These are phyloP conservation scores for Trichosporon ovoides DNA, from an alignment of 1,284 basidiomycete genomes.

Conservation along the genomic window DNA sequence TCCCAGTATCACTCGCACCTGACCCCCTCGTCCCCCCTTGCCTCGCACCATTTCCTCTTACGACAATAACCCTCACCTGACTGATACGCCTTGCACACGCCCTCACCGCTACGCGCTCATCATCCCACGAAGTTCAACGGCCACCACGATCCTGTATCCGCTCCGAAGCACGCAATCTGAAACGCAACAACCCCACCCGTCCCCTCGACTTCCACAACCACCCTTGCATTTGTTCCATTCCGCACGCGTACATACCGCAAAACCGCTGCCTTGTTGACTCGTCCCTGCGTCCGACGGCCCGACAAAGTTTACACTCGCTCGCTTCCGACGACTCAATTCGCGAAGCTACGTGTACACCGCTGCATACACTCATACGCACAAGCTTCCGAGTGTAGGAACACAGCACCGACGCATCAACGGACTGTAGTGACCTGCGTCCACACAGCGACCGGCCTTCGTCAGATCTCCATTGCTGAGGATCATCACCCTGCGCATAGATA, in stretches of 20 bases:
- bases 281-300: not conserved
- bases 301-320: not conserved
- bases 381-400: not conserved
- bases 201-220: not conserved
- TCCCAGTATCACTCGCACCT: too few relatives aligned
- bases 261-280: not conserved
- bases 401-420: not conserved
- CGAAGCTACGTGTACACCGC: not conserved
- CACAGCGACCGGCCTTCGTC: not conserved
- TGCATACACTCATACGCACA: not conserved
- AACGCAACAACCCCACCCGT: not conserved
- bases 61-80: too few relatives aligned
- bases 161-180: not conserved
- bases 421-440: not conserved
- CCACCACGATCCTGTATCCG: not conserved
- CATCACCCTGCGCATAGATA: conserved; percentile 1
- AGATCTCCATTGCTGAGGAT: not conserved
- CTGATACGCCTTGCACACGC: not conserved
- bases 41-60: too few relatives aligned
- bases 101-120: not conserved
- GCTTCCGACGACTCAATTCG: not conserved
- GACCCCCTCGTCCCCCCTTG: too few relatives aligned
- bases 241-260: too few relatives aligned
- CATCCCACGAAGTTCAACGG: not conserved
- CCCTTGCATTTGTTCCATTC: not conserved